phyloP scores from a whole-genome alignment of 176 grass and related monocot genomes.

The Eleusine coracana region DNA sequence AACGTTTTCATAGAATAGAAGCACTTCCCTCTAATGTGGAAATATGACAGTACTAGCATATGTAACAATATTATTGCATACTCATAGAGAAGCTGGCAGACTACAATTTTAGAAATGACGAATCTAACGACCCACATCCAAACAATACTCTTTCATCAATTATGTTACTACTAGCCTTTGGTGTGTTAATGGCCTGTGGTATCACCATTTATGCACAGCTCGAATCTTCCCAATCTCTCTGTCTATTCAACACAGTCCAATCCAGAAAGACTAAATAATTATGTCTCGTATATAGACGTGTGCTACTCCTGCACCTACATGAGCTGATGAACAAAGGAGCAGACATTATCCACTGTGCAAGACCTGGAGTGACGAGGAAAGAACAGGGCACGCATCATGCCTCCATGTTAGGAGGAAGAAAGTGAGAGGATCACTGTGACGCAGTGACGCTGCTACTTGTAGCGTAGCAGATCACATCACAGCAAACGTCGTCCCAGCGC shows the following conservation, averaged over 20 bases:
- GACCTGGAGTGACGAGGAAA: slow-evolving; percentile 45
- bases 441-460: background rate
- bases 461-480: slow-evolving; percentile 5
- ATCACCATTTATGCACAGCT: background rate
- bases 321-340: background rate
- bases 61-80: too few relatives aligned
- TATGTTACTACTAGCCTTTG: too few relatives aligned
- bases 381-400: slow-evolving; percentile 43
- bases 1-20: too few relatives aligned
- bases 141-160: too few relatives aligned
- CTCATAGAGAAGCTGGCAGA: too few relatives aligned
- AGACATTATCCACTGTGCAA: slow-evolving; percentile 35
- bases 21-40: too few relatives aligned
- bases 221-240: background rate
- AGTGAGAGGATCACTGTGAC: slow-evolving; percentile 3
- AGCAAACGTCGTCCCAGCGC: background rate
- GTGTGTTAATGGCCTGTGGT: too few relatives aligned
- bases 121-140: too few relatives aligned
- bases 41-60: too few relatives aligned
- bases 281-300: too few relatives aligned
- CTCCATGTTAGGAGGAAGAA: slow-evolving; percentile 38
- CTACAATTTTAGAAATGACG: too few relatives aligned
- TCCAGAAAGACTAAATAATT: background rate
- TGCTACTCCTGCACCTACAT: background rate
- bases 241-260: background rate